Evolutionary conservation across 257 asterid species (phyloP).

Genomic region (Ilex aquifolium): DNA sequence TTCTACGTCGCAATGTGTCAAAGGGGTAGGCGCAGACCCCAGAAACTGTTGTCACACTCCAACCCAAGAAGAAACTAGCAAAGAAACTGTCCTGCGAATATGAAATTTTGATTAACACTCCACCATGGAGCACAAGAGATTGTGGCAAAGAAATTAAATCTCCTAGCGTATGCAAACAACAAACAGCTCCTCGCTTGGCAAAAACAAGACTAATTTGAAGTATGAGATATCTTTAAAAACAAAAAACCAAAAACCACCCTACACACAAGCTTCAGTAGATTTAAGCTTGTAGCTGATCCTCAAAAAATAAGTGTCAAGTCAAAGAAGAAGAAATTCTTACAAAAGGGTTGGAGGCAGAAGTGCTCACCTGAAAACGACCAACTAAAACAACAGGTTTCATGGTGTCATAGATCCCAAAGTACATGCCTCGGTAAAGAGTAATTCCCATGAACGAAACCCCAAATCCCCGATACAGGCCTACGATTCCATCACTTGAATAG

Average conservation of each 20-base stretch:
- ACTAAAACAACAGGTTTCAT: conserved; percentile 86
- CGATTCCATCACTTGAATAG: conserved; percentile 68
- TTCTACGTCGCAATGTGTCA: conserved; percentile 86
- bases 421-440: conserved; percentile 96
- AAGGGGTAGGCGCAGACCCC: conserved; percentile 95
- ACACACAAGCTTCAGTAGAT: not conserved
- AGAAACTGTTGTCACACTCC: conserved; percentile 86
- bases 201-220: not conserved
- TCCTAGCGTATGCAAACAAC: not conserved
- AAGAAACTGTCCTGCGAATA: conserved; percentile 72
- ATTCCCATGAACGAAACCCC: conserved; percentile 83
- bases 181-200: not conserved
- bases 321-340: conserved; percentile 7
- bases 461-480: conserved; percentile 88
- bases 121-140: not conserved
- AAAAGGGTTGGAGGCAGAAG: not conserved
- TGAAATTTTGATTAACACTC: not conserved
- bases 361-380: conserved; percentile 66
- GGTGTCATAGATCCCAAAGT: conserved; percentile 91
- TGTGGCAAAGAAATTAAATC: not conserved
- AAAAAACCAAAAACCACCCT: not conserved
- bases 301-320: not conserved
- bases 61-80: conserved; percentile 88
- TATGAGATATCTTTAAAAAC: not conserved
- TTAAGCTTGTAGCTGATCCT: not conserved